A percentile compares a stretch with the other conserved stretches of the same genome.
phyloP scores from a whole-genome alignment of 257 asterid species.

The Solanum piurae region DNA sequence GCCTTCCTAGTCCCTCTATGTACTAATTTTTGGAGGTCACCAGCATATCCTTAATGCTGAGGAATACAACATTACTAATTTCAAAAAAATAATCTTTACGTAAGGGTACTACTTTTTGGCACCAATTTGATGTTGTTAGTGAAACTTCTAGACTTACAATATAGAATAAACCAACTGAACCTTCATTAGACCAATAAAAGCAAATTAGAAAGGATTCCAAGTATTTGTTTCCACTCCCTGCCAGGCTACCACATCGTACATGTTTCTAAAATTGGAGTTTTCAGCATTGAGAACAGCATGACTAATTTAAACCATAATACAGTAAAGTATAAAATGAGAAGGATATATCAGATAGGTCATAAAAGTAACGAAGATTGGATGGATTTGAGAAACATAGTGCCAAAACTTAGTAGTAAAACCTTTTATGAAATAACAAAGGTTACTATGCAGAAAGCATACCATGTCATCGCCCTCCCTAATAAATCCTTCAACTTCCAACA shows the following conservation, averaged over 20 bases:
- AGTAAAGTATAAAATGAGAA: neutral
- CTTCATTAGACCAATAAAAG: neutral
- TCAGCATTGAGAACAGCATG: neutral
- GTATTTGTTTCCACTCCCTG: neutral
- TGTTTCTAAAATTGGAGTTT: neutral
- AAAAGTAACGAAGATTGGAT: neutral
- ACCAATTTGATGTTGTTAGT: neutral
- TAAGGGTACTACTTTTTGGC: neutral
- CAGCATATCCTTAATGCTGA: neutral
- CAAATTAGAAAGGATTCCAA: neutral
- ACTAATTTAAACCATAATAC: neutral
- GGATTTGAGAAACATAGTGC: neutral
- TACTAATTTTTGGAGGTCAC: neutral
- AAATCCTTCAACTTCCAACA: conserved; percentile 51
- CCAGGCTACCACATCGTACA: neutral
- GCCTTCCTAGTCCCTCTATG: neutral
- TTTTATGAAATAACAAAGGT: neutral
- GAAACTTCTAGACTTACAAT: neutral
- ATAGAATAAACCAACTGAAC: neutral
- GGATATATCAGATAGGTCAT: neutral
- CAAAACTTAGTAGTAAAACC: neutral
- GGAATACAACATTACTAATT: neutral
- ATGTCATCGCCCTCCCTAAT: conserved; percentile 47
- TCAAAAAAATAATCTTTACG: neutral
- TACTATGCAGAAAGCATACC: conserved; percentile 28